A percentile compares a stretch with the other conserved stretches of the same genome.
Conservation (phyloP, 2,329 filamentous ascomycete genomes). For the Alternaria sp. region DNA sequence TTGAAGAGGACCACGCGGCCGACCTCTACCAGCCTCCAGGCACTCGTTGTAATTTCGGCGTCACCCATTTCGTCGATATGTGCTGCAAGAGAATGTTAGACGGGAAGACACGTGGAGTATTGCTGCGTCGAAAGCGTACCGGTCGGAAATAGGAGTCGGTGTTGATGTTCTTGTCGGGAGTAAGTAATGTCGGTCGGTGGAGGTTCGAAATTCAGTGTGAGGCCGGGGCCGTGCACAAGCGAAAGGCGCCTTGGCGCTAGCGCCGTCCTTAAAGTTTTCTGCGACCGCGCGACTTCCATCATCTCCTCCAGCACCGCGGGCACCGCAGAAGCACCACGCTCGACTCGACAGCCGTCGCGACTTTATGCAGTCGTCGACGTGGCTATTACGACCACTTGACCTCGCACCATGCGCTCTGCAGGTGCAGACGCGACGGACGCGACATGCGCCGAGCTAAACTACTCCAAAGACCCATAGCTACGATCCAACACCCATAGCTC, state of each 20-base stretch:
- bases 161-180: conserved; percentile 39
- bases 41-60: conserved; percentile 56
- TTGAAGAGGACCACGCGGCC: conserved; percentile 95
- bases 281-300: conserved; percentile 16
- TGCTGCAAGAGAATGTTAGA: conserved; percentile 41
- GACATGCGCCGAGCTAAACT: background rate
- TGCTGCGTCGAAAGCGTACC: conserved; percentile 43
- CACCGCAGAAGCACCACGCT: background rate
- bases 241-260: conserved; percentile 16
- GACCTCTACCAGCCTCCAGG: conserved; percentile 93
- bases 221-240: conserved; percentile 13
- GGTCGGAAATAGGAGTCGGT: conserved; percentile 48
- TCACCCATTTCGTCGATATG: conserved; percentile 55
- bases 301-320: background rate
- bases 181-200: conserved; percentile 23
- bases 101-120: conserved; percentile 22
- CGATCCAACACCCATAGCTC: background rate
- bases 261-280: conserved; percentile 17
- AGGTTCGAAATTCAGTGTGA: conserved; percentile 22
- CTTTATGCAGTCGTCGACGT: background rate
- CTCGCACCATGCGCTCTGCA: background rate
- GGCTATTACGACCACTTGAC: background rate
- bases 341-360: background rate
- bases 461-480: conserved; percentile 6
- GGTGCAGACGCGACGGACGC: background rate